A percentile compares a stretch with the other conserved stretches of the same genome.
Conservation (phyloP, 2,329 filamentous ascomycete species). For the Trichoderma sp. region DNA sequence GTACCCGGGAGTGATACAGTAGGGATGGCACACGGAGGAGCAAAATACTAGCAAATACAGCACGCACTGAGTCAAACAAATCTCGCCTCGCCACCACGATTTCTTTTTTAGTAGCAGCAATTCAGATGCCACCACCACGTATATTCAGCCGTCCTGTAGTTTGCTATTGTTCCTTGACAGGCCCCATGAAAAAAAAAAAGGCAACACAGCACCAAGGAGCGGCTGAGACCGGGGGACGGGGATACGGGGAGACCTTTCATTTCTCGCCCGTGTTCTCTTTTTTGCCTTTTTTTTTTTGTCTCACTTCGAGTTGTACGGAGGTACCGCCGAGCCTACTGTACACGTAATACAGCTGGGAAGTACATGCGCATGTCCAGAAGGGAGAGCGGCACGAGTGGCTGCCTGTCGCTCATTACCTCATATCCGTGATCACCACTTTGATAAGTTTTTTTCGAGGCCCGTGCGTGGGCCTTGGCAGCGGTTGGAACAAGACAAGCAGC, state of each 20-base stretch:
- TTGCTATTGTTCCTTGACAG: no score
- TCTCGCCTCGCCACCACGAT: conserved; percentile 5
- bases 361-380: background rate
- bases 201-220: background rate
- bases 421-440: conserved; percentile 2
- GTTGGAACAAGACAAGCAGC: background rate
- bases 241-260: background rate
- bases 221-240: background rate
- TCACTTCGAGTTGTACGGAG: background rate
- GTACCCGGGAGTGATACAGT: no score
- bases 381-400: background rate
- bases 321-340: background rate
- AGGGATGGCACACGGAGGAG: background rate
- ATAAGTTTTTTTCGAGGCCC: conserved; percentile 2
- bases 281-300: background rate
- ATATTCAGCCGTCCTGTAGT: no score
- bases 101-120: background rate
- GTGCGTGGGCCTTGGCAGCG: background rate
- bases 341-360: background rate
- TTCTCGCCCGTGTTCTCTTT: background rate
- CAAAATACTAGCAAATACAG: background rate
- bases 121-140: no score
- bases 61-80: conserved; percentile 1
- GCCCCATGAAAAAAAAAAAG: no score
- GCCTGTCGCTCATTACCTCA: conserved; percentile 10